A percentile compares a stretch with the other conserved stretches of the same genome.
phyloP scores from a whole-genome alignment of 2,329 filamentous ascomycete genomes.

The Dactylonectria macrodidyma region DNA sequence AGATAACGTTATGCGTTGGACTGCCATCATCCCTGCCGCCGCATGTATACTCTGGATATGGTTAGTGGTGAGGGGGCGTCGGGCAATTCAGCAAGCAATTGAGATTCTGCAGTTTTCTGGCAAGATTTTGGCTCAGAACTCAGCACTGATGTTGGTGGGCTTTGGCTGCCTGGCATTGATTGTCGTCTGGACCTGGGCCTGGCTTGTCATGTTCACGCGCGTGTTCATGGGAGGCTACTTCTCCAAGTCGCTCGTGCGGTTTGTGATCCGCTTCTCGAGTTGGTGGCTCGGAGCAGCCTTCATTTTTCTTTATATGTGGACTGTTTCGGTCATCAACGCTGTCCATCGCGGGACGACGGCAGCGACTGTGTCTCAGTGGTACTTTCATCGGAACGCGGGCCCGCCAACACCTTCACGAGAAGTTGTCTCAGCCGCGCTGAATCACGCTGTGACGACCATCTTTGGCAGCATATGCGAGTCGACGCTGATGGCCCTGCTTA shows the following conservation, averaged over 20 bases:
- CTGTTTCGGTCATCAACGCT: conserved; percentile 86
- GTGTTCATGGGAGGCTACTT: conserved; percentile 95
- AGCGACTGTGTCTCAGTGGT: conserved; percentile 98
- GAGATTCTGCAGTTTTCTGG: conserved; percentile 94
- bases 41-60: conserved; percentile 86
- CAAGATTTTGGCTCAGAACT: conserved; percentile 87
- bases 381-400: conserved; percentile 91
- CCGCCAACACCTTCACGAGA: conserved; percentile 84
- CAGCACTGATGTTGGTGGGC: conserved; percentile 86
- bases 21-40: conserved; percentile 81
- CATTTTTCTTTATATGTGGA: conserved; percentile 96
- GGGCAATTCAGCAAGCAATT: conserved; percentile 85
- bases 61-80: conserved; percentile 84
- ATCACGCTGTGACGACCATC: conserved; percentile 86
- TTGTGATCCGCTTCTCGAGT: conserved; percentile 88
- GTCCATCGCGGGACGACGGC: conserved; percentile 93
- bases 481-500: conserved; percentile 83
- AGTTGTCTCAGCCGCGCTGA: conserved; percentile 86
- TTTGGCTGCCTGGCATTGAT: conserved; percentile 82
- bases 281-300: conserved; percentile 98
- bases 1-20: conserved; percentile 90
- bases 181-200: conserved; percentile 93
- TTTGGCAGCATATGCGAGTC: conserved; percentile 95
- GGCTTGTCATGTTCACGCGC: conserved; percentile 96
- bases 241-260: conserved; percentile 72